These are phyloP conservation scores for Hordeum pubiflorum DNA, from an alignment of 202 grass and related monocot genomes.

Conservation along the genomic window DNA sequence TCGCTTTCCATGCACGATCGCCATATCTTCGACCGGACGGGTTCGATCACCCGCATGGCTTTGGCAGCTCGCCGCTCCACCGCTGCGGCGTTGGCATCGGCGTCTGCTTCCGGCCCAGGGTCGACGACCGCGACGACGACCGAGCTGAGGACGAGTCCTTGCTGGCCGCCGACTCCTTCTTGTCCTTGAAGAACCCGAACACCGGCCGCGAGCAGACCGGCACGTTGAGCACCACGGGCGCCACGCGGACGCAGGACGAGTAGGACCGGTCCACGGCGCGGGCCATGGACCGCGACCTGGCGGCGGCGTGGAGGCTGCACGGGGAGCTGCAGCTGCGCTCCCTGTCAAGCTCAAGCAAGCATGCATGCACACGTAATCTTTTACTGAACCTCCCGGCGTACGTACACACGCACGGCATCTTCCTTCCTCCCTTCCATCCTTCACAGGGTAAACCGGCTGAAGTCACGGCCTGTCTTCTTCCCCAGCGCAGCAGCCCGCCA, in stretches of 20 bases:
- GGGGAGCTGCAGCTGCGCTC: conserved; percentile 93
- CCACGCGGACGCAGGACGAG: conserved; percentile 72
- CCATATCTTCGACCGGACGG: not conserved
- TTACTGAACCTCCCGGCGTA: not conserved
- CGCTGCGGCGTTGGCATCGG: not conserved
- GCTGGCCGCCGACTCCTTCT: conserved; percentile 42
- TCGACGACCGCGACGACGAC: conserved; percentile 3
- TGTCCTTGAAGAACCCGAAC: conserved; percentile 87
- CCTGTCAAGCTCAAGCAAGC: not conserved
- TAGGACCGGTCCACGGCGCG: conserved; percentile 82
- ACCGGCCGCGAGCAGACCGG: conserved; percentile 85
- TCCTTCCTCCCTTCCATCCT: not conserved
- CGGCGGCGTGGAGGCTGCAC: conserved; percentile 54
- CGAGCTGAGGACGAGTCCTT: conserved; percentile 23
- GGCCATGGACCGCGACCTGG: conserved; percentile 34
- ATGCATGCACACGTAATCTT: too few species aligned
- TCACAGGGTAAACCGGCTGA: not conserved
- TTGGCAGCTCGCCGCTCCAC: conserved; percentile 41
- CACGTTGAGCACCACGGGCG: conserved; percentile 79
- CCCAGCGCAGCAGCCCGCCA: not conserved
- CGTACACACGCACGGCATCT: not conserved
- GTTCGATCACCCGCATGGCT: conserved; percentile 15
- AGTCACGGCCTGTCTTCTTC: not conserved
- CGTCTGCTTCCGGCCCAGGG: conserved; percentile 12
- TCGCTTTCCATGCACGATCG: not conserved